Evolutionary conservation across 2,329 filamentous ascomycete species (phyloP).

Genomic region (Claviceps purpurea): DNA sequence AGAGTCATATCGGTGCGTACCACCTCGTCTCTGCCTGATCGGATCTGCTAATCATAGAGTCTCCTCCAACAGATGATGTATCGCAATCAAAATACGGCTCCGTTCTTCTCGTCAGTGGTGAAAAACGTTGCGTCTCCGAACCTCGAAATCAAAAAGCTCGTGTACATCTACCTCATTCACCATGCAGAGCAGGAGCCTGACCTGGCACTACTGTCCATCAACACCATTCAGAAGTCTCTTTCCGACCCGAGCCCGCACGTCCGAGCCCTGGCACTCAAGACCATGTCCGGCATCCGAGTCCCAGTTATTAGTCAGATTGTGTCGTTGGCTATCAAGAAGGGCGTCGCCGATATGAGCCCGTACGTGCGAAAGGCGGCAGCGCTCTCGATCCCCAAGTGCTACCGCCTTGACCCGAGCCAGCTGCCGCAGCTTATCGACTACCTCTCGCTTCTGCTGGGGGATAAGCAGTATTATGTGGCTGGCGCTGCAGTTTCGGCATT

Average conservation of each 20-base stretch:
- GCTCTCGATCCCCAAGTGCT: slow-evolving; percentile 90
- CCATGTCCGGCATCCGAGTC: slow-evolving; percentile 95
- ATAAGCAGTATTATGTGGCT: slow-evolving; percentile 93
- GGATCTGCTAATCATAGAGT: background rate
- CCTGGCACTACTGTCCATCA: slow-evolving; percentile 89
- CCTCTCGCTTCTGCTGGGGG: slow-evolving; percentile 62
- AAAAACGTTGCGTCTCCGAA: slow-evolving; percentile 95
- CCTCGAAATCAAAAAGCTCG: slow-evolving; percentile 91
- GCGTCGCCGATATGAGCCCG: slow-evolving; percentile 85
- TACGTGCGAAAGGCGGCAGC: slow-evolving; percentile 87
- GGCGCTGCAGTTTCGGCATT: slow-evolving; percentile 86
- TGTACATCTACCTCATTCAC: slow-evolving; percentile 95
- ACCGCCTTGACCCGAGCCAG: slow-evolving; percentile 75
- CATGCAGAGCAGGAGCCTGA: slow-evolving; percentile 95
- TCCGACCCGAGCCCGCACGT: slow-evolving; percentile 86
- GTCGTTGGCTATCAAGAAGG: slow-evolving; percentile 87
- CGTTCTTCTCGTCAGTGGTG: slow-evolving; percentile 94
- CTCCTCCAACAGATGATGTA: slow-evolving; percentile 69
- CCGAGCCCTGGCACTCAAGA: slow-evolving; percentile 80
- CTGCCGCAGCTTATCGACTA: slow-evolving; percentile 77
- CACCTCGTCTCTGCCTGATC: background rate
- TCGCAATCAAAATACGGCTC: slow-evolving; percentile 70
- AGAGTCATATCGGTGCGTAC: slow-evolving; percentile 67
- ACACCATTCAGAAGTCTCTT: slow-evolving; percentile 95
- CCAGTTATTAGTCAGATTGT: slow-evolving; percentile 98